Conservation (phyloP, 768 basidiomycete species). For the Rhodosporidiobolus odoratus region DNA sequence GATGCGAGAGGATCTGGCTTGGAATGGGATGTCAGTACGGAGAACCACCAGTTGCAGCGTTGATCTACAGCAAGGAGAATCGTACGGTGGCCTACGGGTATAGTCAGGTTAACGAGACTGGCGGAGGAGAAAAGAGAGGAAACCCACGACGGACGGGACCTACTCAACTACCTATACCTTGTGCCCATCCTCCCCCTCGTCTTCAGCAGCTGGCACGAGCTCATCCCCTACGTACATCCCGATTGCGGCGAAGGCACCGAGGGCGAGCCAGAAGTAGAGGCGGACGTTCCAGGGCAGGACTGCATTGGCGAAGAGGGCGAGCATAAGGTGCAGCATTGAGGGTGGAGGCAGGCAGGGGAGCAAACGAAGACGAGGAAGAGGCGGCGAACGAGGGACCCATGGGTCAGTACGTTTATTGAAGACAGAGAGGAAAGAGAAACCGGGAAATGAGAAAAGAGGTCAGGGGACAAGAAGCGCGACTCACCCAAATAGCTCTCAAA, state of each 20-base stretch:
- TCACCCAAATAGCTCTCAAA: slow-evolving; percentile 30
- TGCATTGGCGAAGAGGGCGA: background rate
- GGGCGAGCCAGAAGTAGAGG: slow-evolving; percentile 29
- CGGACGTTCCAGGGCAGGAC: slow-evolving; percentile 21
- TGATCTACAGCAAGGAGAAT: no score
- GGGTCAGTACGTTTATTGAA: no score
- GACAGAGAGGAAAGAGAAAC: background rate
- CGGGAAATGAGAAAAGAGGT: background rate
- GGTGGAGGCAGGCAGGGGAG: background rate
- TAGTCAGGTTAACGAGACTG: no score
- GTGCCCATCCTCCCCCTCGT: no score
- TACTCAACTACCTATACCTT: no score
- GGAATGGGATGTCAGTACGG: no score
- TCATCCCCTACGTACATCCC: slow-evolving; percentile 30
- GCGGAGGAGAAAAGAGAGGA: no score
- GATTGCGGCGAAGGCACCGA: slow-evolving; percentile 17
- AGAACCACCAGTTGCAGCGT: no score
- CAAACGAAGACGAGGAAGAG: background rate
- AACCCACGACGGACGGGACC: no score
- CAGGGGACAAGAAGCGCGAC: background rate
- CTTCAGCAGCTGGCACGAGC: slow-evolving; percentile 14
- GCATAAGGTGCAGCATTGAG: background rate
- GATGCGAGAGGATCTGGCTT: no score
- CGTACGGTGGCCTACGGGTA: no score
- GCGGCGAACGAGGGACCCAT: no score